phyloP scores from a whole-genome alignment of 305 asterid genomes.

The Fraxinus baroniana region DNA sequence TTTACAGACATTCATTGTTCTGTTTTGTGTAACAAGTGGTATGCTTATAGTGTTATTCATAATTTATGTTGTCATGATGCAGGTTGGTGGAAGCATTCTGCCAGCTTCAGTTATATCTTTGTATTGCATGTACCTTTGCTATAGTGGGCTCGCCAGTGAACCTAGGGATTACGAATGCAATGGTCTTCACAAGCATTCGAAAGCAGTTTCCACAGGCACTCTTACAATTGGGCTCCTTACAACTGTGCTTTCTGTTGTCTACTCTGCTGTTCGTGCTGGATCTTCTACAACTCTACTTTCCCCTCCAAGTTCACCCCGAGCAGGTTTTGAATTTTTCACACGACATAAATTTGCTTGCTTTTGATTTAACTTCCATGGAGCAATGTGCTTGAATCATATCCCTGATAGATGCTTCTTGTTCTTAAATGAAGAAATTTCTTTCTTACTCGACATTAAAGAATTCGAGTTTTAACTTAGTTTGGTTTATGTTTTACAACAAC shows the following conservation, averaged over 20 bases:
- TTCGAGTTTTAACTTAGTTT: not conserved
- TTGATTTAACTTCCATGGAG: not conserved
- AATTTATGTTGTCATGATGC: conserved; percentile 11
- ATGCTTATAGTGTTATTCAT: conserved; percentile 5
- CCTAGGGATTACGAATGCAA: conserved; percentile 92
- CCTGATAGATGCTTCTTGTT: not conserved
- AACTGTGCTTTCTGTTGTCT: conserved; percentile 84
- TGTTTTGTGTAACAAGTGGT: not conserved
- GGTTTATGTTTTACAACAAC: not conserved
- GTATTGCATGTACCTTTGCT: conserved; percentile 94
- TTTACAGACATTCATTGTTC: not conserved
- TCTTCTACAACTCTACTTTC: conserved; percentile 87
- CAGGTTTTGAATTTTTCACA: conserved; percentile 38
- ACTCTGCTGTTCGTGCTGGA: conserved; percentile 97
- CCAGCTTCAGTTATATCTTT: conserved; percentile 85
- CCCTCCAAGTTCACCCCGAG: conserved; percentile 89
- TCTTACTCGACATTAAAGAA: not conserved
- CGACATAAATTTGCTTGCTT: not conserved
- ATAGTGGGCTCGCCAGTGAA: conserved; percentile 92
- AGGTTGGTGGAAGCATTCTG: conserved; percentile 87
- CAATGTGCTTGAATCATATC: not conserved
- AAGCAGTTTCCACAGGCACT: conserved; percentile 73
- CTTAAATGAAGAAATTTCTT: not conserved
- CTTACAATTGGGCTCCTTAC: conserved; percentile 74
- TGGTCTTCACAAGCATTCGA: conserved; percentile 90